Base-by-base conservation (phyloP, 345 rosid species). In the Citrus unshiu region DNA sequence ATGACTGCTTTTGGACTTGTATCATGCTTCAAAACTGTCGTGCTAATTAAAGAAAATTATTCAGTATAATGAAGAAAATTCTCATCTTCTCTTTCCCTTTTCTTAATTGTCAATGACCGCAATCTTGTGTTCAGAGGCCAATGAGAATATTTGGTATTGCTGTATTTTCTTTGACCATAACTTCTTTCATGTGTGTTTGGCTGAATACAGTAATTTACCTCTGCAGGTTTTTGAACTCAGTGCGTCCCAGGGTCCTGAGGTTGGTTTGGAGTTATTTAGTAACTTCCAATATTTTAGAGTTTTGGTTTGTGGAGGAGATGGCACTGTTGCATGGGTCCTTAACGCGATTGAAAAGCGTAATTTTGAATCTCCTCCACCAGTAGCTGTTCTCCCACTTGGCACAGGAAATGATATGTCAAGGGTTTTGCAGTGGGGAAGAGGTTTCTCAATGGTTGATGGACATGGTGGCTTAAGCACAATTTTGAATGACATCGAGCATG, bases 281-380 rank as follows among this genome's bases (percentile, higher is more conserved):
- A 83, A 81, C 70, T 86, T 89, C 56, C 91, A 86, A 35, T 90
- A 91, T 78, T 93, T 91, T 67, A 88, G 93, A 81, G 89, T 91
- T 82, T 86, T 93, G 84, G 94, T 89, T 22, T 91, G 97, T 76
- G 97, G 97, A 59, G 97, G 97, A 71, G 97, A 93, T 86, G 97
- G 97, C 51, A 91, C 97, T 35, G 95, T 91, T 87, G 90, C 90
- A 61, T 93, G 97, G 97, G 93, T 93, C 76, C 89, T 93, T 67
- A 91, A 89, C 79, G 90, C 89, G 25, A 90, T 93, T 77, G 97
- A 93, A 84, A 90, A 78, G 80, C 91, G 82, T 61, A 90, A 90
- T 83, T 90, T 90, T 1, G 92, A 88, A 66, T 90, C 93, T 58
- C 97, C 97, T 77, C 95, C 97, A 83, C 95, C 97, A 16, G 89